phyloP scores from a whole-genome alignment of 371 early-diverging fungal genomes.

The Saksenaea vasiformis region DNA sequence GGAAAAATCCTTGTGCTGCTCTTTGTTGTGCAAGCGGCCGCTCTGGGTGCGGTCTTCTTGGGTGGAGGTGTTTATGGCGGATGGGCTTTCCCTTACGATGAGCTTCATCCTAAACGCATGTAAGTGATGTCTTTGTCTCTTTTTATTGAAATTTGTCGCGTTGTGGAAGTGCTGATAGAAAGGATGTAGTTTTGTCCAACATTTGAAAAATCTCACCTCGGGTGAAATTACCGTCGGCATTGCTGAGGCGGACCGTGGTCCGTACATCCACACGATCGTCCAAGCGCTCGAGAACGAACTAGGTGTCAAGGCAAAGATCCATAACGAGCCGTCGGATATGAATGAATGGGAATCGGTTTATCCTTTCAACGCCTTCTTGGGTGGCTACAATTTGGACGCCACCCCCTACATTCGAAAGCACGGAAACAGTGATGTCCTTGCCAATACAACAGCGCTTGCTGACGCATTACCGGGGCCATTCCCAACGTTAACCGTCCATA shows the following conservation, averaged over 20 bases:
- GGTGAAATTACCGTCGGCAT: constrained; percentile 59
- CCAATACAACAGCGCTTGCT: constrained; percentile 3
- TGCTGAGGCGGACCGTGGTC: constrained; percentile 68
- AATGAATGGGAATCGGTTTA: constrained; percentile 68
- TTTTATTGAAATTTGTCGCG: background rate
- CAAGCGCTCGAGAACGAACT: constrained; percentile 44
- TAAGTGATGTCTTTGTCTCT: constrained; percentile 18
- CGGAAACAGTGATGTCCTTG: constrained; percentile 17
- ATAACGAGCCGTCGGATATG: constrained; percentile 34
- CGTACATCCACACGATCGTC: constrained; percentile 52
- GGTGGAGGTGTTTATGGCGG: constrained; percentile 35
- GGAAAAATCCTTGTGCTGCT: constrained; percentile 38
- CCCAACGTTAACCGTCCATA: constrained; percentile 45
- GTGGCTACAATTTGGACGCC: constrained; percentile 61
- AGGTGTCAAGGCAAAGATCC: constrained; percentile 33
- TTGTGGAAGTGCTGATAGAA: background rate
- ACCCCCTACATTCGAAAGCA: constrained; percentile 49
- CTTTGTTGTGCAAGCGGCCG: constrained; percentile 34
- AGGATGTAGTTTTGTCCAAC: constrained; percentile 55
- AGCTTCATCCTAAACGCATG: constrained; percentile 67
- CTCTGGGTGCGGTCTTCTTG: constrained; percentile 42
- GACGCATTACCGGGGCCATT: constrained; percentile 40
- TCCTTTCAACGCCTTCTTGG: constrained; percentile 72
- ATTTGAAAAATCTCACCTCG: constrained; percentile 65
- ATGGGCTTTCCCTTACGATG: constrained; percentile 60